Base-by-base conservation (phyloP, 1,284 basidiomycete genomes). In the Apiotrichum veenhuisii region DNA sequence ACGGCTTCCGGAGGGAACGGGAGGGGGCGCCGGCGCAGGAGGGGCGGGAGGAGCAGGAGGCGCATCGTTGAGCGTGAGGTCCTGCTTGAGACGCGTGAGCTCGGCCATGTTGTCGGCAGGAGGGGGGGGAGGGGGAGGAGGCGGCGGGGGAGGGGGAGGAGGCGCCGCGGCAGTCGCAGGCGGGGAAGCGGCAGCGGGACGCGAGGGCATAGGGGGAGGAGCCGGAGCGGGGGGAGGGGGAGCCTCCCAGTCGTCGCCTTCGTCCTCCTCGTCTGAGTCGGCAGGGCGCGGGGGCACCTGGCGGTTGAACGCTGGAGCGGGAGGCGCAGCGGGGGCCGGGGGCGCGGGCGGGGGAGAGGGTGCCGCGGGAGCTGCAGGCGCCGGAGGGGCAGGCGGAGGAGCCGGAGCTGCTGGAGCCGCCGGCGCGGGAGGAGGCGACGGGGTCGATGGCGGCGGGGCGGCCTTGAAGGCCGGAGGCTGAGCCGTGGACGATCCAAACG, bases 71-170 rank as follows among this genome's bases (percentile, higher is more conserved):
- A 74, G 63, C 3, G 71, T 71, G 37, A 75, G 65, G 50, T 75
- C 72, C 43, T 65, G 52, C 62, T 75, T 73, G 43, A 75, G 67
- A 26, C 73, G 63, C 43, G 66, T 60, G 15, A 77, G 61, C 57
- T 76, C 75, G 30, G 66, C 70, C 8, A 74, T 59, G 66, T 72
- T 70, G 7, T 75, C 72, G 1, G 75, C 71, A n/a, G 74, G 71
- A 7, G 75, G 72, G 17, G 73, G 69, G n/a, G 74, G 66, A 30
- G 67, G 68, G 3, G 64, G 63, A 48, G 60, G 60, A 22, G 60
- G 73, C 1, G 75, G 64, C 20, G 64, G 52, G 1, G 65, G 58
- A 9, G 65, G 66, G 1, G 57, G 55, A 20, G 59, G 55, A 4
- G 59, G 49, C 2, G 59, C 45, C 2, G 25, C 38, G 20, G 55